Evolutionary conservation across 2,329 filamentous ascomycete genomes (phyloP).

Genomic region (Calonectria fujianensis): DNA sequence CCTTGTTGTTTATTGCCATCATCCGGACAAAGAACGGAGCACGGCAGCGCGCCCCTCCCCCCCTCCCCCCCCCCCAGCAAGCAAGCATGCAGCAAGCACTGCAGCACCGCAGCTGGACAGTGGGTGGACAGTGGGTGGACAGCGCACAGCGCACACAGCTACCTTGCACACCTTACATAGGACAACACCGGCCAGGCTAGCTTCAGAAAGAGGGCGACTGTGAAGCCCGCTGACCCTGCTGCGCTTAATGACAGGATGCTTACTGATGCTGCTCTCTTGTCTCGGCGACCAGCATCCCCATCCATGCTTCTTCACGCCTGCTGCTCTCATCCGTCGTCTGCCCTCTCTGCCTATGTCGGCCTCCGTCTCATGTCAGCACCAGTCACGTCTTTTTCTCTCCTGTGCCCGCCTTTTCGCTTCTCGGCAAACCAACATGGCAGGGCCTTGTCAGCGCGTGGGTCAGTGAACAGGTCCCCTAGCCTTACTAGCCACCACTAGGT

Average conservation of each 20-base stretch:
- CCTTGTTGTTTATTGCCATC: conserved; percentile 15
- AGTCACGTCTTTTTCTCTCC: neutral
- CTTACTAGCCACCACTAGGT: conserved; percentile 29
- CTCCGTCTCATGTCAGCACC: conserved; percentile 24
- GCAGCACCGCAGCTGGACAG: neutral
- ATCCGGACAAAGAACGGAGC: neutral
- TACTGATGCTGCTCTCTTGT: conserved; percentile 41
- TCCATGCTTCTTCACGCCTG: conserved; percentile 14
- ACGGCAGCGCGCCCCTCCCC: neutral
- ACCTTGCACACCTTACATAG: neutral
- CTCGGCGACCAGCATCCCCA: conserved; percentile 15
- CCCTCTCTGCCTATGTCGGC: conserved; percentile 19
- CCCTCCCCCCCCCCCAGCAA: neutral
- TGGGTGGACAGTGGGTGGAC: neutral
- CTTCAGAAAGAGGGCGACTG: neutral
- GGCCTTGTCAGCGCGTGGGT: conserved; percentile 23
- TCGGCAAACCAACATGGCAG: conserved; percentile 1
- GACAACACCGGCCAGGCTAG: neutral
- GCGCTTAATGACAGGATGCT: conserved; percentile 34
- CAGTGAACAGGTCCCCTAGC: conserved; percentile 24
- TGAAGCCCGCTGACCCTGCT: conserved; percentile 22
- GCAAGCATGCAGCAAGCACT: neutral
- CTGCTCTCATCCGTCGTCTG: conserved; percentile 12
- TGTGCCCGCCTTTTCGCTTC: conserved; percentile 24
- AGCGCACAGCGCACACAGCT: neutral